Base-by-base conservation (phyloP, 768 basidiomycete genomes). In the Leucogyrophana mollusca region DNA sequence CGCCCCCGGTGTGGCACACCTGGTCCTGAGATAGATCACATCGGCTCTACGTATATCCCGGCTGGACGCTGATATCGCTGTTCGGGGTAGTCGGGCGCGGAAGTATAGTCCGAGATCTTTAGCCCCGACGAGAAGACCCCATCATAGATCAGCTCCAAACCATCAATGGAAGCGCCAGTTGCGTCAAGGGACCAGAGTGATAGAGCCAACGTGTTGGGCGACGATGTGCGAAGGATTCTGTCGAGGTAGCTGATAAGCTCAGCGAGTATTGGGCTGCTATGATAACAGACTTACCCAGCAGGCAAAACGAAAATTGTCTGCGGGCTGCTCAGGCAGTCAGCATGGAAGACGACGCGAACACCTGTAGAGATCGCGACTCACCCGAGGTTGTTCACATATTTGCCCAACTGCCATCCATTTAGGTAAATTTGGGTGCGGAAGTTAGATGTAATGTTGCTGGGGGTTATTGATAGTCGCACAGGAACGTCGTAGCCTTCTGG, bases 391-490 rank as follows among this genome's bases (percentile, higher is more conserved):
- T 78, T 77, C 50, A 73, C 69, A 43, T 76, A 78, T 55, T 78
- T 77, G 8, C 77, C 76, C n/a, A 77, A 46, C 49, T 76, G 73
- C 74, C 74, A 78, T 4, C 77, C 77, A 55, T 78, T 78, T 34
- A 77, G 45, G 49, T 76, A 78, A 30, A 78, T 71, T 49, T 75
- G 75, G 11, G 67, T 69, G 16, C 74, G 71, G 61, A 71, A 77
- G 48, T 76, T 74, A n/a, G 73, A 74, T 2, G 69, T 65, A 9
- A 68, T 65, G 23, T 46, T 59, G 46, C 72, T 73, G 2, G 75
- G 74, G 0, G 71, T 74, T 17, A 77, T 67, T 1, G 68, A 72
- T 0, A 77, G 64, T 41, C 75, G 66, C 30, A 77, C 60, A 22
- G 77, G 77, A 33, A 73, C 61, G 49, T 77, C 76, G 32, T 71